Evolutionary conservation across 768 basidiomycete species (phyloP).

Genomic region (Boletellus sp.): DNA sequence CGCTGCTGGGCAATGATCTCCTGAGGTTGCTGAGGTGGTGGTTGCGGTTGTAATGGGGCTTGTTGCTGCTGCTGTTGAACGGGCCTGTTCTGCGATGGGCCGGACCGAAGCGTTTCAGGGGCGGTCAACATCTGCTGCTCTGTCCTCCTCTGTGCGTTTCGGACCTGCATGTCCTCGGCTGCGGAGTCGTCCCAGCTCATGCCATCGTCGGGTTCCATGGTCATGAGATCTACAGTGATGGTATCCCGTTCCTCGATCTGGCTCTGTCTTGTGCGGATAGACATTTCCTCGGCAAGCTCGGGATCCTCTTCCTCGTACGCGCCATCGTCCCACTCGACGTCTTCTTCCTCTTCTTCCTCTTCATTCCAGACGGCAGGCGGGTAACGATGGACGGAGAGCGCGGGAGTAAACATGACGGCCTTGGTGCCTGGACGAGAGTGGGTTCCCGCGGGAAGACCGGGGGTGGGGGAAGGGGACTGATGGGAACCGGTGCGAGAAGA

Average conservation of each 20-base stretch:
- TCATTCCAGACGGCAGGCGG: conserved; percentile 83
- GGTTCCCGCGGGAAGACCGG: conserved; percentile 33
- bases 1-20: conserved; percentile 32
- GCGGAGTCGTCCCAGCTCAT: conserved; percentile 84
- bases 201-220: conserved; percentile 74
- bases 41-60: conserved; percentile 15
- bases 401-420: conserved; percentile 69
- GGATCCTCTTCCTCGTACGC: conserved; percentile 68
- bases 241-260: conserved; percentile 29
- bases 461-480: conserved; percentile 46
- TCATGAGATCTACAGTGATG: conserved; percentile 29
- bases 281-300: conserved; percentile 56
- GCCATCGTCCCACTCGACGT: conserved; percentile 57
- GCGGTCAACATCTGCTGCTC: conserved; percentile 20
- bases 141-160: conserved; percentile 24
- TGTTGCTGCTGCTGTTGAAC: conserved; percentile 9
- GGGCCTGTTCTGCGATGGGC: conserved; percentile 25
- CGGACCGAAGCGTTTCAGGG: conserved; percentile 38
- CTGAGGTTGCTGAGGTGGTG: conserved; percentile 19
- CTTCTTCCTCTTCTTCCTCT: conserved; percentile 59
- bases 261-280: conserved; percentile 37
- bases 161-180: conserved; percentile 48
- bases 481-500: conserved; percentile 47
- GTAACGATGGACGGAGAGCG: conserved; percentile 67
- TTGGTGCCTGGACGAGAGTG: conserved; percentile 31